A percentile compares a stretch with the other conserved stretches of the same genome.
phyloP scores from a whole-genome alignment of 345 rosid genomes.

The Camelina sativa region DNA sequence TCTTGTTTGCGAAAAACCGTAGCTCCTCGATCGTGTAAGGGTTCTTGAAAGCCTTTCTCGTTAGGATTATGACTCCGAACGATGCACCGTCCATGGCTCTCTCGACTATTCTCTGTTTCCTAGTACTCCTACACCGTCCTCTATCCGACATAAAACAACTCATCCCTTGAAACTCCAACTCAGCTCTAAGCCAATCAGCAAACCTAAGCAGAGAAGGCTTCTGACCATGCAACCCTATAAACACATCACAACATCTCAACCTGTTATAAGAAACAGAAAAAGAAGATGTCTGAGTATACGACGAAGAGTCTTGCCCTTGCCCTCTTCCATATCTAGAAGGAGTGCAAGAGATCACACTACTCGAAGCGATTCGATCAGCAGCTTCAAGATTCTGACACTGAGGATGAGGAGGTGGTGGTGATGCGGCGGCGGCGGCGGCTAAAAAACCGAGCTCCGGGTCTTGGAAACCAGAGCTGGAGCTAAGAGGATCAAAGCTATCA shows the following conservation, averaged over 20 bases:
- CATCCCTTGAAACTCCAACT: constrained; percentile 90
- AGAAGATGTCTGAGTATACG: constrained; percentile 56
- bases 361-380: constrained; percentile 51
- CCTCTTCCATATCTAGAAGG: constrained; percentile 52
- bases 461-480: constrained; percentile 61
- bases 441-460: constrained; percentile 49
- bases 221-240: constrained; percentile 77
- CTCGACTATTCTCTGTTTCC: constrained; percentile 67
- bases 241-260: constrained; percentile 80
- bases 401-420: constrained; percentile 21
- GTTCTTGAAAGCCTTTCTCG: constrained; percentile 79
- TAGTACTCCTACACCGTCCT: constrained; percentile 71
- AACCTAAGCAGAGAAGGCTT: constrained; percentile 80
- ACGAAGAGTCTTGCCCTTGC: constrained; percentile 42
- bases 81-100: constrained; percentile 89
- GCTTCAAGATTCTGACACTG: constrained; percentile 50
- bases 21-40: constrained; percentile 90
- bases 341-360: constrained; percentile 56
- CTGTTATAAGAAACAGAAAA: constrained; percentile 70
- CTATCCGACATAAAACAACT: constrained; percentile 88
- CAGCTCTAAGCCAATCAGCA: constrained; percentile 88
- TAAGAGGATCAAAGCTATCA: constrained; percentile 60
- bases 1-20: constrained; percentile 74
- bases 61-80: constrained; percentile 78
- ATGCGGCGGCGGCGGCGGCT: constrained; percentile 5